Evolutionary conservation across 2,329 filamentous ascomycete species (phyloP).

Genomic region (Bipolaris bicolor): DNA sequence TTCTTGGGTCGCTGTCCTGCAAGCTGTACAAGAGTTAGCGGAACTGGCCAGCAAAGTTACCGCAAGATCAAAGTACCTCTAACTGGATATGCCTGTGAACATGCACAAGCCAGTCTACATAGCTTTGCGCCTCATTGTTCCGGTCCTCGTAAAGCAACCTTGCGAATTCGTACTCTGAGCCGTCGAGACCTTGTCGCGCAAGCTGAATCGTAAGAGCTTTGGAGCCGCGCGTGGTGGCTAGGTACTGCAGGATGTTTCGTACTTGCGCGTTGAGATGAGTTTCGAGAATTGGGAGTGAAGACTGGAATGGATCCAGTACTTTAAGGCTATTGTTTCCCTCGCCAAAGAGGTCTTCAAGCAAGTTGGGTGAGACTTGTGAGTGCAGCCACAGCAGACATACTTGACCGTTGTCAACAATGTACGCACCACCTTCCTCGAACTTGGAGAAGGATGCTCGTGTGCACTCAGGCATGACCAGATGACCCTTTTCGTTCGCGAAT

Average conservation of each 20-base stretch:
- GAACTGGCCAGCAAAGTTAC: not conserved
- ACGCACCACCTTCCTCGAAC: constrained; percentile 91
- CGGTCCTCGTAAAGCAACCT: constrained; percentile 88
- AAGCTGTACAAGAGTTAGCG: constrained; percentile 49
- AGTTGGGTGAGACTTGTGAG: constrained; percentile 86
- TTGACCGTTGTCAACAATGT: constrained; percentile 95
- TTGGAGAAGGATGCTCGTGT: constrained; percentile 84
- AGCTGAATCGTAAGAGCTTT: constrained; percentile 91
- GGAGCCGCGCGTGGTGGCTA: constrained; percentile 78
- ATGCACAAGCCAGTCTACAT: constrained; percentile 98
- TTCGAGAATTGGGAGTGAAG: constrained; percentile 79
- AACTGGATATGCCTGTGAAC: constrained; percentile 91
- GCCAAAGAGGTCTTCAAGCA: constrained; percentile 89
- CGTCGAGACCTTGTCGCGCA: constrained; percentile 89
- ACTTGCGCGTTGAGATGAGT: constrained; percentile 95
- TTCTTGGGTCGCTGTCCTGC: constrained; percentile 72
- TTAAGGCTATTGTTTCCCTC: constrained; percentile 73
- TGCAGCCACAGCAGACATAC: constrained; percentile 92
- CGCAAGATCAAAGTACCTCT: constrained; percentile 59
- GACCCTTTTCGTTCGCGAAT: constrained; percentile 89
- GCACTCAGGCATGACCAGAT: constrained; percentile 80
- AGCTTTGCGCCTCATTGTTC: constrained; percentile 97
- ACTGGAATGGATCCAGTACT: constrained; percentile 79
- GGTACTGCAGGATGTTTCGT: constrained; percentile 88
- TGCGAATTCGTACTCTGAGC: constrained; percentile 96